Evolutionary conservation across 2,329 filamentous ascomycete species (phyloP).

Genomic region (Aspergillus sp.): DNA sequence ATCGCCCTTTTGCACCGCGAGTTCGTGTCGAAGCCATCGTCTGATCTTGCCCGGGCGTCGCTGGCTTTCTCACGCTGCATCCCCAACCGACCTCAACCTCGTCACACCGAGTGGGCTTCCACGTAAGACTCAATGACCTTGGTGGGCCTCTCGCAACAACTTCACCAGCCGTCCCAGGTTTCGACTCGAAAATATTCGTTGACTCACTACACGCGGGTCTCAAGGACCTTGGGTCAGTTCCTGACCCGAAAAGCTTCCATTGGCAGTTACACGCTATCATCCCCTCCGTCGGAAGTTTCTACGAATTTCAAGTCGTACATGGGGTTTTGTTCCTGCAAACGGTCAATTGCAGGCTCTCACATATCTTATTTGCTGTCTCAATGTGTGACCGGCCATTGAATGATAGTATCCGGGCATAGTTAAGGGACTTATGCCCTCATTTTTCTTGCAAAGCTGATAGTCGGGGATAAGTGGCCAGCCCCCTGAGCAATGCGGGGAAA

Average conservation of each 20-base stretch:
- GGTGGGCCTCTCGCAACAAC: constrained; percentile 55
- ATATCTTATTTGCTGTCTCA: too few species aligned
- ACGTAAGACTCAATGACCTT: constrained; percentile 46
- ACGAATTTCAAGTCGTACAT: constrained; percentile 33
- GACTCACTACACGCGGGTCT: constrained; percentile 56
- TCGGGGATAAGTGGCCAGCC: too few species aligned
- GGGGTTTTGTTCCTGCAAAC: too few species aligned
- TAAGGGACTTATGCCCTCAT: too few species aligned
- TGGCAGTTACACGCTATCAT: constrained; percentile 37
- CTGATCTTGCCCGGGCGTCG: constrained; percentile 80
- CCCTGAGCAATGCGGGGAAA: too few species aligned
- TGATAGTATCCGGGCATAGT: too few species aligned
- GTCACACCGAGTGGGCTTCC: constrained; percentile 64
- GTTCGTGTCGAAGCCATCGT: constrained; percentile 87
- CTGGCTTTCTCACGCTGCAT: constrained; percentile 81
- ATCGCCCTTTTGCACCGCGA: constrained; percentile 94
- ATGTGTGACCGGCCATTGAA: too few species aligned
- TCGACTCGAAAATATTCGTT: constrained; percentile 61
- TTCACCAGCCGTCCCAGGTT: constrained; percentile 60
- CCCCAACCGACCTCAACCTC: constrained; percentile 67
- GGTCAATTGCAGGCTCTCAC: too few species aligned
- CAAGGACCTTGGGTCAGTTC: constrained; percentile 58
- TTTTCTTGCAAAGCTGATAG: too few species aligned
- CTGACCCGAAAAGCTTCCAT: constrained; percentile 55
- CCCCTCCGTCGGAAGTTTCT: constrained; percentile 32